Base-by-base conservation (phyloP, 2,329 filamentous ascomycete genomes). In the Teratosphaeria gauchensis region DNA sequence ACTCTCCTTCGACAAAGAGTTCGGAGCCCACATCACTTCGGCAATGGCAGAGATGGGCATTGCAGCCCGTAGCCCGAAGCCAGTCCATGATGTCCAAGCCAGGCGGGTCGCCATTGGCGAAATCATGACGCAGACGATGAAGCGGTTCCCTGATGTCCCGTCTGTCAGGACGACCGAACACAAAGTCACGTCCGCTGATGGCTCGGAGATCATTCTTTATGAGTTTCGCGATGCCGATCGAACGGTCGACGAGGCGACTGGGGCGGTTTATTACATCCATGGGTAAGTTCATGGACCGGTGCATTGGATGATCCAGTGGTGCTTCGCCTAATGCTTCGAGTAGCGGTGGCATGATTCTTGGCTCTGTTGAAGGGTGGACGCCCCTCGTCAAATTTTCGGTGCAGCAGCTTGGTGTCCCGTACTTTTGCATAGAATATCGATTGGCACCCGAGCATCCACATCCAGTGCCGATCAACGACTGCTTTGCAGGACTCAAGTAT, bases 391-490 rank as follows among this genome's bases (percentile, higher is more conserved):
- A 70, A 2, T 53, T 53, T 9, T 64, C 68, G 14, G 71, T 70
- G 2, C 51, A 56, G 4, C 56, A 60, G 0, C 66, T 69, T 1
- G 67, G 71, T 1, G 66, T 77, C 1, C 71, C 71, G 5, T 65
- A 75, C 33, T 69, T 76, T 51, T 68, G 68, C 0, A 66, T 77
- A 19, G 73, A 77, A 21, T 80, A 78, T 64, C 71, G 77, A 1
- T 68, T 77, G 0, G 73, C 76, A 0, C 77, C 77, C 0, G 77
- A 80, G 59, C 59, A 74, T 30, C 69, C 66, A 0, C 71, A 71
- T 11, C 75, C 77, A 0, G 64, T 64, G 0, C 70, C 69, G 0
- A 62, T 73, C 0, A 71, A 74, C 59, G 77, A 81, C 63, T 72
- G 74, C 59, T 76, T 77, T 61, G 70, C 72, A 7, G 66, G 64